Evolutionary conservation across 257 asterid genomes (phyloP), one percentile per base, ranked within the genome.

Genomic region (Plantago ovata): DNA sequence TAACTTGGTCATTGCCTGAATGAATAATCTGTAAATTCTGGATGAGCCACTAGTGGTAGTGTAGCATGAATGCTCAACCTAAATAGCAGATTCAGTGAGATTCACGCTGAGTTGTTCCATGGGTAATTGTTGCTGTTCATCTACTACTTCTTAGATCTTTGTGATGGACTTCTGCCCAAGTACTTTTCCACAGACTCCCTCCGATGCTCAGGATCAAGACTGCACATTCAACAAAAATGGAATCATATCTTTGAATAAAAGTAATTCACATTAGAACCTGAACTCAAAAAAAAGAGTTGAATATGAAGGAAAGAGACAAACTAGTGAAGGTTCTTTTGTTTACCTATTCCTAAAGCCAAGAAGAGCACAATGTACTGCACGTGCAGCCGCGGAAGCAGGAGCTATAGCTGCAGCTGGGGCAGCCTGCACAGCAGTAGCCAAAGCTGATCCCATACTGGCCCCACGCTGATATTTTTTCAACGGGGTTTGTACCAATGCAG

Each of bases 381-480:
- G 87, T 60, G 79, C 95, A 71, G 94, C 68, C 64, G 94, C 97
- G 71, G 97, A 74, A 72, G 94, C 95, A 14, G 97, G 99, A 76
- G 99, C 95, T 44, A 93, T 71, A 24, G 94, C 99, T 62, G 99
- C 99, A 22, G 83, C 92, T 55, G 99, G 99, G 69, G 89, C 87
- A 72, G 85, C 89, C 80, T 81, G 88, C 72, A 81, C 87, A 41
- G 85, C 97, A 45, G 85, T 79, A 23, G 77, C 87, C 74, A 93
- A 73, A 78, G 94, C 89, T 57, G 95, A 76, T 14, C 97, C 96
- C 62, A 93, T 53, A 38, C 95, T 79, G 63, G 83, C 94, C 67
- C 95, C 97, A 44, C 94, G 85, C 63, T 77, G 83, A 75, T 77
- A 82, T 69, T 64, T 83, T 74, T 89, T 82, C 75, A 93, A 56